These are phyloP conservation scores for Pichia sp. DNA, from an alignment of 1,139 yeast species.

Conservation along the genomic window DNA sequence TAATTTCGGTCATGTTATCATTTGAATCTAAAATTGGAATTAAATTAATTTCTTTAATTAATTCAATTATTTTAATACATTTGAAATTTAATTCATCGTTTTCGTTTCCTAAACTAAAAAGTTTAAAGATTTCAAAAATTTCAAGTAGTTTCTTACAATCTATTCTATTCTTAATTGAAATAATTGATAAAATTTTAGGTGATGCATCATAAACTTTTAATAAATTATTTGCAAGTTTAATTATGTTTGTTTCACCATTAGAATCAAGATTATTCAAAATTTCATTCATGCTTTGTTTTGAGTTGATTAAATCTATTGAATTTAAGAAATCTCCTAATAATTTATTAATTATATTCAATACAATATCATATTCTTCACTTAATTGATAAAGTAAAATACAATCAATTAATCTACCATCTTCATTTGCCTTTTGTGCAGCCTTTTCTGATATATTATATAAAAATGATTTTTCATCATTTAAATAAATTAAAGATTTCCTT, in stretches of 20 bases:
- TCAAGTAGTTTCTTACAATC: slow-evolving; percentile 61
- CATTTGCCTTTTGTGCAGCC: slow-evolving; percentile 83
- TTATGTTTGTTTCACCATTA: slow-evolving; percentile 35
- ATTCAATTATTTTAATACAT: slow-evolving; percentile 32
- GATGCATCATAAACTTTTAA: slow-evolving; percentile 48
- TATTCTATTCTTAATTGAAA: slow-evolving; percentile 45
- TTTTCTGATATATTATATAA: slow-evolving; percentile 69
- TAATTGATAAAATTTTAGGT: slow-evolving; percentile 40
- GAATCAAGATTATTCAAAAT: slow-evolving; percentile 30
- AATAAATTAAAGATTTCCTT: slow-evolving; percentile 60
- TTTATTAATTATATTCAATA: slow-evolving; percentile 68
- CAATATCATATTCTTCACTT: slow-evolving; percentile 83
- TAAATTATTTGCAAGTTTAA: slow-evolving; percentile 54
- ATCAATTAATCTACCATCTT: slow-evolving; percentile 85
- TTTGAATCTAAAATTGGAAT: slow-evolving; percentile 49
- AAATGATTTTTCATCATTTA: slow-evolving; percentile 49
- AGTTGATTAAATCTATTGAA: slow-evolving; percentile 49
- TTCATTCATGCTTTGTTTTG: slow-evolving; percentile 5
- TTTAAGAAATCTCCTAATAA: slow-evolving; percentile 74
- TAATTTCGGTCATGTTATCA: slow-evolving; percentile 41
- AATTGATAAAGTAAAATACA: slow-evolving; percentile 81
- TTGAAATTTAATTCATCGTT: not conserved
- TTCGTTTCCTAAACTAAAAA: slow-evolving; percentile 36
- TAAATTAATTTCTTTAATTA: slow-evolving; percentile 54
- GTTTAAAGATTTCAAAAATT: slow-evolving; percentile 61